phyloP scores from a whole-genome alignment of 768 basidiomycete genomes.

The Mycena metata region DNA sequence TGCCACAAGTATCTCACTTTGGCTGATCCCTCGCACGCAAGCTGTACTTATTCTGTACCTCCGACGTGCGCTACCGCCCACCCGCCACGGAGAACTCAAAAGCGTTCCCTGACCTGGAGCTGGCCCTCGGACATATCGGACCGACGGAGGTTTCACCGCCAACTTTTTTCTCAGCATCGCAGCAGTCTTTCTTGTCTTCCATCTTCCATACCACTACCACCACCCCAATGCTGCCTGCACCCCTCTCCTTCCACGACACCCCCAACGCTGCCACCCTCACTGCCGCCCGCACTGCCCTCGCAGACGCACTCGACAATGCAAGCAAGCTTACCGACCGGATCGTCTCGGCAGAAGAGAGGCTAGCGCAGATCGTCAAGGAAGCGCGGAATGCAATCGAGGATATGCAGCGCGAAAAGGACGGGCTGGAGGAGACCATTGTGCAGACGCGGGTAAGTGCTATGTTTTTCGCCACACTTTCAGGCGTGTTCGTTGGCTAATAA shows the following conservation, averaged over 20 bases:
- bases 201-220: slow-evolving; percentile 23
- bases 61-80: neutral
- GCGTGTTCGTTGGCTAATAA: too few relatives aligned
- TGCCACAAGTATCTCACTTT: neutral
- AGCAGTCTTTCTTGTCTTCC: slow-evolving; percentile 17
- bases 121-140: neutral
- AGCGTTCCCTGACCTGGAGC: neutral
- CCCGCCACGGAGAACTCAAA: slow-evolving; percentile 15
- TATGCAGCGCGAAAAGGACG: slow-evolving; percentile 62
- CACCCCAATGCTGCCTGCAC: slow-evolving; percentile 2
- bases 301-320: slow-evolving; percentile 29
- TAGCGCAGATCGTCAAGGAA: slow-evolving; percentile 71
- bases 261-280: slow-evolving; percentile 25
- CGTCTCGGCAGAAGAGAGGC: slow-evolving; percentile 63
- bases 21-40: neutral
- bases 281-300: slow-evolving; percentile 36
- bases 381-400: slow-evolving; percentile 66
- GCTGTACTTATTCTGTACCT: neutral
- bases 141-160: neutral
- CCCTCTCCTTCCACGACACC: slow-evolving; percentile 21
- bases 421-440: slow-evolving; percentile 62
- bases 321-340: slow-evolving; percentile 61
- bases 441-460: slow-evolving; percentile 48
- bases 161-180: slow-evolving; percentile 29
- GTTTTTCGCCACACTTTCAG: neutral